Conservation (phyloP, 2,329 filamentous ascomycete species). For the Aquanectria penicillioides region DNA sequence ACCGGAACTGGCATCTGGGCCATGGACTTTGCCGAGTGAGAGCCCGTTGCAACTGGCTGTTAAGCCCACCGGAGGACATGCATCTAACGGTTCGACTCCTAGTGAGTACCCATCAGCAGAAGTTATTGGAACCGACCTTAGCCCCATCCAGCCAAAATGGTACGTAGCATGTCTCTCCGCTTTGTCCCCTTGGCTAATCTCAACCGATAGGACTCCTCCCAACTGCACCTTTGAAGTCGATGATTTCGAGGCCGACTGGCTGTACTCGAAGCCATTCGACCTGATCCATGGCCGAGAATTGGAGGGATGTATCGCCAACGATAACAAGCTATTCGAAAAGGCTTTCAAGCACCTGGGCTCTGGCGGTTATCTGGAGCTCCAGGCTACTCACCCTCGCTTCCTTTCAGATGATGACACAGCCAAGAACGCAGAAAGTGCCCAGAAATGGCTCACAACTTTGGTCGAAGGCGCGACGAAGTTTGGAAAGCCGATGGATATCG, state of each 20-base stretch:
- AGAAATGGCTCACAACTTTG: background rate
- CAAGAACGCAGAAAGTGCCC: background rate
- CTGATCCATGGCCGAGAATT: constrained; percentile 1
- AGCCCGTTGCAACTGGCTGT: background rate
- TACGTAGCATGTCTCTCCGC: background rate
- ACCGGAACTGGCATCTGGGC: constrained; percentile 22
- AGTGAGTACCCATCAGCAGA: constrained; percentile 18
- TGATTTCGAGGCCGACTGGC: constrained; percentile 7
- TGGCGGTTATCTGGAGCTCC: background rate
- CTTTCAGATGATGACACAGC: constrained; percentile 4
- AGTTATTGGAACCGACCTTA: constrained; percentile 19
- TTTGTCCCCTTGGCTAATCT: background rate
- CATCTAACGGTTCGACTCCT: background rate
- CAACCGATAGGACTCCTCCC: constrained; percentile 10
- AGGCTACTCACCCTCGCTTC: background rate
- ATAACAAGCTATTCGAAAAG: background rate
- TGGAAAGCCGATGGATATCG: constrained; percentile 10
- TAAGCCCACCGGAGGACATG: background rate
- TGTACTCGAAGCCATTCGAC: constrained; percentile 6
- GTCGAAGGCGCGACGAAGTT: background rate
- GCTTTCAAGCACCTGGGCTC: background rate
- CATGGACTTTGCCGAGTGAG: constrained; percentile 21
- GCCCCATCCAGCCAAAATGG: constrained; percentile 21
- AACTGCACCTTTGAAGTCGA: constrained; percentile 15
- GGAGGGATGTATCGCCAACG: background rate